These are phyloP conservation scores for Sanghuangporus sanghuang DNA, from an alignment of 1,284 basidiomycete genomes.

Conservation along the genomic window DNA sequence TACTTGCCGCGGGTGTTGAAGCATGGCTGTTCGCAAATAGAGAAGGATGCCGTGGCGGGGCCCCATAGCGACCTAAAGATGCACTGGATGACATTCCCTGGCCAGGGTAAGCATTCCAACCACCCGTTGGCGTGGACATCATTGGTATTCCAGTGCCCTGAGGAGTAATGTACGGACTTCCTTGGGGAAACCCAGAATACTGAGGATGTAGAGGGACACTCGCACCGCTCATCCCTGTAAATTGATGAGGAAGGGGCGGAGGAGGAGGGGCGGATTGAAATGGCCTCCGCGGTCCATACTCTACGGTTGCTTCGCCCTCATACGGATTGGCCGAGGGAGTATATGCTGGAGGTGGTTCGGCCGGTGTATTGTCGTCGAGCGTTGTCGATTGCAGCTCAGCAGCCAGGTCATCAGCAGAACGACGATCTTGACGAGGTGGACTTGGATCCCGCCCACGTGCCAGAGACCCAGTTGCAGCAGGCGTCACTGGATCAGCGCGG, in stretches of 20 bases:
- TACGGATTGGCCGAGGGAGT: slow-evolving; percentile 46
- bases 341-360: slow-evolving; percentile 64
- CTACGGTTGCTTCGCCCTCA: slow-evolving; percentile 55
- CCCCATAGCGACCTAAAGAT: slow-evolving; percentile 8
- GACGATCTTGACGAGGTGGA: background rate
- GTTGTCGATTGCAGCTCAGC: slow-evolving; percentile 10
- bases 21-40: slow-evolving; percentile 13
- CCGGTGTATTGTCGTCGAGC: slow-evolving; percentile 13
- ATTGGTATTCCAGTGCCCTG: slow-evolving; percentile 10
- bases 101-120: slow-evolving; percentile 4
- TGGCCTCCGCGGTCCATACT: slow-evolving; percentile 55
- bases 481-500: background rate
- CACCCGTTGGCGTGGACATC: slow-evolving; percentile 6
- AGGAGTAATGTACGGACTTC: background rate
- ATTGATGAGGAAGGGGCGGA: slow-evolving; percentile 16
- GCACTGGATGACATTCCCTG: background rate
- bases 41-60: slow-evolving; percentile 21
- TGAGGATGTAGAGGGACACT: background rate
- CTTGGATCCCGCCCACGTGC: background rate
- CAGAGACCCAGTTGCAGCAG: background rate
- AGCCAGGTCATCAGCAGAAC: slow-evolving; percentile 6
- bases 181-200: slow-evolving; percentile 6
- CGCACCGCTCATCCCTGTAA: slow-evolving; percentile 2
- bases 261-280: slow-evolving; percentile 44
- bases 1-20: slow-evolving; percentile 6